These are phyloP conservation scores for Fistulinella staudtii DNA, from an alignment of 1,284 basidiomycete species.

Conservation along the genomic window DNA sequence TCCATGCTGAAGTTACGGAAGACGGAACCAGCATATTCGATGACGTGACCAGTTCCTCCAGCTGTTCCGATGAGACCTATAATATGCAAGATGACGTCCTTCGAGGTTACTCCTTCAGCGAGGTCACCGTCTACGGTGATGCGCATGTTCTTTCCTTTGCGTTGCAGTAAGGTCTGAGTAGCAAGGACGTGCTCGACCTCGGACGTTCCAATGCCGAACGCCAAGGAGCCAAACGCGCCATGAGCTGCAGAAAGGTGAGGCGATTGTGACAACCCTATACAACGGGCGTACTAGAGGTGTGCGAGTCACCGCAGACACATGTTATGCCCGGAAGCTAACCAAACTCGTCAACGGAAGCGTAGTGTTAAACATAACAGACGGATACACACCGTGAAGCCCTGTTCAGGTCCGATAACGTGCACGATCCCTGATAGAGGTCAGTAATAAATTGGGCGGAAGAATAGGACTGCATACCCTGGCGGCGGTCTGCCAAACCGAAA, in stretches of 20 bases:
- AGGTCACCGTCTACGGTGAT: constrained; percentile 88
- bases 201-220: constrained; percentile 95
- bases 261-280: not conserved
- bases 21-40: constrained; percentile 91
- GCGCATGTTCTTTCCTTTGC: constrained; percentile 95
- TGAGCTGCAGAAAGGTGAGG: constrained; percentile 57
- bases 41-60: constrained; percentile 89
- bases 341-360: not conserved
- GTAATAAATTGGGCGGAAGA: not conserved
- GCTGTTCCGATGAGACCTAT: constrained; percentile 94
- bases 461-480: constrained; percentile 62
- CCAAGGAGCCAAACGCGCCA: constrained; percentile 93
- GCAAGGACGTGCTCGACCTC: constrained; percentile 97
- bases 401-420: constrained; percentile 94
- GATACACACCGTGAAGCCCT: constrained; percentile 81
- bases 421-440: constrained; percentile 68
- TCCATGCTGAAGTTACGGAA: constrained; percentile 94
- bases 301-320: constrained; percentile 94
- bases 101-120: constrained; percentile 85
- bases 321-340: constrained; percentile 86
- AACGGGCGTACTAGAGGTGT: constrained; percentile 73
- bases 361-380: not conserved
- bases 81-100: constrained; percentile 93
- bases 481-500: constrained; percentile 88
- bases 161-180: constrained; percentile 90